Evolutionary conservation across 208 protist genomes (phyloP).

Genomic region (Trypanosomatidae sp.): DNA sequence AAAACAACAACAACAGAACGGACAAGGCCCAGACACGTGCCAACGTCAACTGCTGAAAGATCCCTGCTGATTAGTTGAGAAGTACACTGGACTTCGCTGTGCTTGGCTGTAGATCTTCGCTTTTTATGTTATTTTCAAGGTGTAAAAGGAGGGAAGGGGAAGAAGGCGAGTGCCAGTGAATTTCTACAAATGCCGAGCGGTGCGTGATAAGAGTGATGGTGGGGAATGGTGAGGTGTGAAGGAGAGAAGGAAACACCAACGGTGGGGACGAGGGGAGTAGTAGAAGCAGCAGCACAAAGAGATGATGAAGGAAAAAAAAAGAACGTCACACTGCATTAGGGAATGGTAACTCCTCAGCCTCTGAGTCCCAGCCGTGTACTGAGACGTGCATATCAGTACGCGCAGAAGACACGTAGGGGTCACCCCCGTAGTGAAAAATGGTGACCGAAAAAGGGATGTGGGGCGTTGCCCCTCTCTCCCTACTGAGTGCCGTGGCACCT

Average conservation of each 20-base stretch:
- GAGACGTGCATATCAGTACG: not conserved
- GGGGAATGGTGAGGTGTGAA: not conserved
- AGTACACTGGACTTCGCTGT: not conserved
- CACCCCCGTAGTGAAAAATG: not conserved
- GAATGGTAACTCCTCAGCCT: not conserved
- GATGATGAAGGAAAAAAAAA: not conserved
- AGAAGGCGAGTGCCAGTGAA: not conserved
- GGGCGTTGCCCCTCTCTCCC: not conserved
- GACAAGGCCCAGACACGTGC: not conserved
- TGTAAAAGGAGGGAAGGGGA: not conserved
- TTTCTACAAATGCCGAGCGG: not conserved
- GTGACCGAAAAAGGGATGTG: not conserved
- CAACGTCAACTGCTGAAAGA: not conserved
- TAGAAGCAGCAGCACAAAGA: not conserved
- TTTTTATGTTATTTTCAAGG: not conserved
- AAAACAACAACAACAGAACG: conserved; percentile 3
- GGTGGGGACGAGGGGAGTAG: not conserved
- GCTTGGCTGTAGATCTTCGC: not conserved
- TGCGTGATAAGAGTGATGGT: not conserved
- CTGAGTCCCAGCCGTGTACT: not conserved
- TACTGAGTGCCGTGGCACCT: not conserved
- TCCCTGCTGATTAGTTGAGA: not conserved
- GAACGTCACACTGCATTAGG: not conserved
- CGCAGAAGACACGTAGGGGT: not conserved
- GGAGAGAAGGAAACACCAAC: not conserved